Evolutionary conservation across 805 yeast genomes (phyloP), one percentile per base, ranked within the genome.

Genomic region (Candida awuae): DNA sequence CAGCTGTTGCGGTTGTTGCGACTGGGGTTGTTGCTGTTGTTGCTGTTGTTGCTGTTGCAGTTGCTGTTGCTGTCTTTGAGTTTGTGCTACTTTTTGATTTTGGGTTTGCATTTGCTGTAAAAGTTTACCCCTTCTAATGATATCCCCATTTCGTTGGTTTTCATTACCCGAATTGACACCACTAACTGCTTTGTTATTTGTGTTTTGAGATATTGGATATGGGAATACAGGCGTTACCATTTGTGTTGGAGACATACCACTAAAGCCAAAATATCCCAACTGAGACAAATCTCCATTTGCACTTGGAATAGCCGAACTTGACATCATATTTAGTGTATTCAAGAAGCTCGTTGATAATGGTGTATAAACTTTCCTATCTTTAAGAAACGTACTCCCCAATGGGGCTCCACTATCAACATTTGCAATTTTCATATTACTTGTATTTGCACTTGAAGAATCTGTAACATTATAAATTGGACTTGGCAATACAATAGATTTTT

Each of bases 181-280:
- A 13, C 10, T 5, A 25, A 10, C 13, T 25, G 28, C 12, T 25
- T 29, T 29, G 32, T 17, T 17, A 7, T 12, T 17, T 12, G 20
- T 29, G 15, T 5, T 7, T 5, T 15, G 32, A 7, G 6, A n/a
- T 14, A 31, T 43, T 9, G 59, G 58, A 7, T 56, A 55, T 16
- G 54, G 55, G 13, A 50, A 35, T 7, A 32, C 17, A 8, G 44
- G 28, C 4, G 42, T 29, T 8, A 39, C 49, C 21, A 50, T 41
- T 45, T 51, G 61, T 5, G 58, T 49, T n/a, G 65, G 62, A 6
- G 61, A 55, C 47, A 59, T 51, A 37, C 54, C 61, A 32, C 57
- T 58, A 10, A 57, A 51, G 18, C 57, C 51, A 29, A 58, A 56
- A 22, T 42, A 58, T 34, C 9, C 57, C 52, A 41, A 51, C 54